Conservation (phyloP, 2,329 filamentous ascomycete species). For the Teratosphaeria gauchensis region DNA sequence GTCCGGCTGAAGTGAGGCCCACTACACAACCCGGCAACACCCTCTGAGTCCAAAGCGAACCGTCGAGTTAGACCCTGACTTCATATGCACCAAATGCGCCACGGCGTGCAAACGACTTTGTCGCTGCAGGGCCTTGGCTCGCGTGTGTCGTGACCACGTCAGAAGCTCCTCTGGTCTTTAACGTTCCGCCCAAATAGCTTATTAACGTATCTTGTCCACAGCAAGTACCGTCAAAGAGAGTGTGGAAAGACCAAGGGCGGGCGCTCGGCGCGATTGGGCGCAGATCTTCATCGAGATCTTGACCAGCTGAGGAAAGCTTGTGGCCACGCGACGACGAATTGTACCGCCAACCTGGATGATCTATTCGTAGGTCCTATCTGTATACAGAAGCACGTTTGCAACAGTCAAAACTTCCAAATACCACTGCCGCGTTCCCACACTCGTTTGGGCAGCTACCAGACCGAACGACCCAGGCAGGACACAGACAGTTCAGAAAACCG, state of each 20-base stretch:
- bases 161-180: neutral
- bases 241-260: neutral
- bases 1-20: neutral
- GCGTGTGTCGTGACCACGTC: neutral
- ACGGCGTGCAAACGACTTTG: neutral
- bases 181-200: neutral
- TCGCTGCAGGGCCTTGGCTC: neutral
- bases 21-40: neutral
- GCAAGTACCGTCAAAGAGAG: neutral
- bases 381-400: neutral
- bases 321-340: neutral
- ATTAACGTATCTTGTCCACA: neutral
- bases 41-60: neutral
- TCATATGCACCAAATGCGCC: neutral
- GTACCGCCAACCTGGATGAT: neutral
- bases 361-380: neutral
- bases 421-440: neutral
- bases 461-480: neutral
- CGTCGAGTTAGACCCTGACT: neutral
- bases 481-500: neutral
- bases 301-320: neutral
- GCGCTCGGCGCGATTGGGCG: neutral
- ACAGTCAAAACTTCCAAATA: neutral
- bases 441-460: neutral
- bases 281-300: neutral